Percentiles rank a stretch among this genome's conserved stretches.
These are phyloP conservation scores for Aspergillus uvarum DNA, from an alignment of 2,329 filamentous ascomycete species.

Conservation along the genomic window DNA sequence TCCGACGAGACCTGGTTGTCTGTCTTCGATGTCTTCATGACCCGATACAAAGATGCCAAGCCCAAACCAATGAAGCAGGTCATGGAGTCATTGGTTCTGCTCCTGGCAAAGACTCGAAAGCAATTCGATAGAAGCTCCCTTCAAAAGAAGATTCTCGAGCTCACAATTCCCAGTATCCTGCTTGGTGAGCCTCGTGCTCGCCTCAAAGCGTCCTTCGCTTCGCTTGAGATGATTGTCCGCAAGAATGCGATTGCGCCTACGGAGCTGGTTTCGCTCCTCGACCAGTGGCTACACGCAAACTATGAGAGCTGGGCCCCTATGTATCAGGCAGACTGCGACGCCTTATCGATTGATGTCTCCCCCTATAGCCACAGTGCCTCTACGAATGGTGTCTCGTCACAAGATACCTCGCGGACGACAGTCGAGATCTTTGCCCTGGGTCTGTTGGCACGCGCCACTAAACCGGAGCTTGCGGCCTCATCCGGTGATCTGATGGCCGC, in stretches of 20 bases:
- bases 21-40: slow-evolving; percentile 42
- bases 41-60: slow-evolving; percentile 44
- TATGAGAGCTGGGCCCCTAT: slow-evolving; percentile 32
- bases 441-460: slow-evolving; percentile 33
- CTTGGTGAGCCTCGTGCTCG: slow-evolving; percentile 41
- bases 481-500: slow-evolving; percentile 29
- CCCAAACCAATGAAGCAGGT: slow-evolving; percentile 49
- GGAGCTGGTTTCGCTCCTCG: slow-evolving; percentile 32
- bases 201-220: slow-evolving; percentile 38
- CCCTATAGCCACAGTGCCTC: slow-evolving; percentile 19
- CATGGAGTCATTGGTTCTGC: slow-evolving; percentile 39
- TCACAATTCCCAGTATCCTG: slow-evolving; percentile 38
- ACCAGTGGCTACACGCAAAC: slow-evolving; percentile 36
- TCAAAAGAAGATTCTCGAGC: slow-evolving; percentile 24
- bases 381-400: slow-evolving; percentile 13
- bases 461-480: slow-evolving; percentile 29
- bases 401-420: slow-evolving; percentile 19
- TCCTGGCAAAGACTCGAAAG: slow-evolving; percentile 31
- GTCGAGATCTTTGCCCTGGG: slow-evolving; percentile 33
- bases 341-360: slow-evolving; percentile 27
- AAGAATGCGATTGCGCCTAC: slow-evolving; percentile 35
- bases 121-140: slow-evolving; percentile 23
- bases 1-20: slow-evolving; percentile 40
- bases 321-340: slow-evolving; percentile 35
- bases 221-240: slow-evolving; percentile 39